Percentiles rank a stretch among this genome's conserved stretches.
These are phyloP conservation scores for Pilatotrama ljubarskyi DNA, from an alignment of 768 basidiomycete genomes.

Conservation along the genomic window DNA sequence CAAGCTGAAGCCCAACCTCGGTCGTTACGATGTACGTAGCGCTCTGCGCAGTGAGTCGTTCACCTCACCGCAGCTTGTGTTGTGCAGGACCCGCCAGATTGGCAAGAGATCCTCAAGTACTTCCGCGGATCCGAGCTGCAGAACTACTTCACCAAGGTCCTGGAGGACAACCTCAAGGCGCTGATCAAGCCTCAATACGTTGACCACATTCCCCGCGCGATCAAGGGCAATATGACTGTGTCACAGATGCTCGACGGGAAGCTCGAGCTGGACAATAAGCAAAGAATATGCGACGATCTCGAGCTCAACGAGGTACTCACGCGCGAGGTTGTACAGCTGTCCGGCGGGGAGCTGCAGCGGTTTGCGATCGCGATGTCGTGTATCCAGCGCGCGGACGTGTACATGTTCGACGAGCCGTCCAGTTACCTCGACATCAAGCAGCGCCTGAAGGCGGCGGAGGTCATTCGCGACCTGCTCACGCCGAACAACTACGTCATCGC, in stretches of 20 bases:
- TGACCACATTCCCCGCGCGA: conserved; percentile 95
- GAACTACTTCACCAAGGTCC: conserved; percentile 99
- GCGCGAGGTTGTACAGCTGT: conserved; percentile 82
- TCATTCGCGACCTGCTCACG: conserved; percentile 83
- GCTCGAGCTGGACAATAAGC: conserved; percentile 85
- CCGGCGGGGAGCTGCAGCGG: conserved; percentile 96
- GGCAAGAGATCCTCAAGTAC: conserved; percentile 98
- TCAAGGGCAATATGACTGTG: conserved; percentile 89
- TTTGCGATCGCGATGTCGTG: conserved; percentile 99
- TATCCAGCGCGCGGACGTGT: conserved; percentile 95
- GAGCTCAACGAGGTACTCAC: conserved; percentile 86
- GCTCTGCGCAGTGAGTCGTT: not conserved
- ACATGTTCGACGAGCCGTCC: conserved; percentile 99
- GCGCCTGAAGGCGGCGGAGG: conserved; percentile 90
- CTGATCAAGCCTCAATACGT: conserved; percentile 99
- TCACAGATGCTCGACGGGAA: conserved; percentile 91
- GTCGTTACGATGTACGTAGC: conserved; percentile 83
- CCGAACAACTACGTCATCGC: conserved; percentile 92
- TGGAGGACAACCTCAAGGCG: conserved; percentile 98
- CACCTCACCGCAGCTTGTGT: not conserved
- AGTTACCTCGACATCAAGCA: conserved; percentile 97
- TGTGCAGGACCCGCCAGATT: conserved; percentile 90
- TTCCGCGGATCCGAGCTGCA: conserved; percentile 99
- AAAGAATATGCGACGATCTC: conserved; percentile 80
- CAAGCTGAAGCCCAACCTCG: conserved; percentile 96